Conservation (phyloP, 371 early-diverging fungal species). For the Mucor plumbeus region DNA sequence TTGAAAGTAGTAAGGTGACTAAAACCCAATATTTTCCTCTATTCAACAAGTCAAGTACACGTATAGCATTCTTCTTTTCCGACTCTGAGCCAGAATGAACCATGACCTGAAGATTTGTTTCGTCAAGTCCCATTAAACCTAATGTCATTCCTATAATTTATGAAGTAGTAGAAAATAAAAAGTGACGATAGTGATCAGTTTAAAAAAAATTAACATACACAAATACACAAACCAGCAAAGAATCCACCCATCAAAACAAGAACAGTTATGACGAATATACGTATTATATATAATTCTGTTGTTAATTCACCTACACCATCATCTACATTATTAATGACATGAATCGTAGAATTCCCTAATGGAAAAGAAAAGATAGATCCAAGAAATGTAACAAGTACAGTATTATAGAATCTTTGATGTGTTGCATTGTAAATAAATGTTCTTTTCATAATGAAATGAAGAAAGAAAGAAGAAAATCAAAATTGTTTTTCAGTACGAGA, state of each 20-base stretch:
- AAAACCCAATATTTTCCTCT: slow-evolving; percentile 84
- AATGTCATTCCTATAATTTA: slow-evolving; percentile 72
- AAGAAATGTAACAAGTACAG: background rate
- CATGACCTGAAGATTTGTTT: slow-evolving; percentile 70
- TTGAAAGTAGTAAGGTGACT: slow-evolving; percentile 88
- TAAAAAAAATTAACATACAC: too few relatives aligned
- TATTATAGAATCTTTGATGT: background rate
- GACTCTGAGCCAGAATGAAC: slow-evolving; percentile 69
- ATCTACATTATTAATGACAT: background rate
- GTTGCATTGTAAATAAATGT: background rate
- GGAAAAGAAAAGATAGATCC: background rate
- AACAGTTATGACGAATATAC: background rate
- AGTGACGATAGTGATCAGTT: too few relatives aligned
- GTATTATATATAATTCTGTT: background rate
- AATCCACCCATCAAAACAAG: slow-evolving; percentile 25
- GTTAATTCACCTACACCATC: background rate
- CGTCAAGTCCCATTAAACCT: slow-evolving; percentile 81
- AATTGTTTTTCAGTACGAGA: background rate
- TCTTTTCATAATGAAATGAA: background rate
- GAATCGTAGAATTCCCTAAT: background rate
- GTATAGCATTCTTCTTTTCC: slow-evolving; percentile 71
- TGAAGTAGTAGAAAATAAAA: background rate
- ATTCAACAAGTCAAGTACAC: slow-evolving; percentile 70
- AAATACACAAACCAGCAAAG: slow-evolving; percentile 22
- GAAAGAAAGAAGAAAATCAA: background rate